These are phyloP conservation scores for Irpex sp. DNA, from an alignment of 1,284 basidiomycete species.

Conservation along the genomic window DNA sequence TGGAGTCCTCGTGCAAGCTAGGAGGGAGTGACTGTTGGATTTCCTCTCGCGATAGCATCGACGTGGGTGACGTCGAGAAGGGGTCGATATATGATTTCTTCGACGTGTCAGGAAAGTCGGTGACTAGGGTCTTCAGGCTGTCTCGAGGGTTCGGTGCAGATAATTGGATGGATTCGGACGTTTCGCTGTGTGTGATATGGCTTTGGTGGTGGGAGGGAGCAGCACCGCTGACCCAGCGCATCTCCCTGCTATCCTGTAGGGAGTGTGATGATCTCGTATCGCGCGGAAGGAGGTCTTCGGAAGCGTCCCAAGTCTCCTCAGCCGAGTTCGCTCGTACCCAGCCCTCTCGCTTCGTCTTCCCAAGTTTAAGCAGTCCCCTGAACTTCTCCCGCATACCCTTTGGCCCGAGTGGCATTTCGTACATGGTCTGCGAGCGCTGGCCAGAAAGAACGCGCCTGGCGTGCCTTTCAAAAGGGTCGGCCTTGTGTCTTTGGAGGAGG, in stretches of 20 bases:
- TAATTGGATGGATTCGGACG: conserved; percentile 15
- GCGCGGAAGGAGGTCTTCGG: conserved; percentile 16
- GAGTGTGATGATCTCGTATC: not conserved
- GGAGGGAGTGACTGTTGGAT: not conserved
- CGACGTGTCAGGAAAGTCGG: conserved; percentile 1
- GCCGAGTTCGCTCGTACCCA: conserved; percentile 26
- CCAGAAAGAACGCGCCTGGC: conserved; percentile 20
- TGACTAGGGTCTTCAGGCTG: conserved; percentile 1
- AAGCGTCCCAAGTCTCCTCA: conserved; percentile 27
- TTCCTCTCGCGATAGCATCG: conserved; percentile 7
- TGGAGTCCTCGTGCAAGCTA: not conserved
- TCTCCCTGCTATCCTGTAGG: not conserved
- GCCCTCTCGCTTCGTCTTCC: conserved; percentile 16
- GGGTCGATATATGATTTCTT: conserved; percentile 12
- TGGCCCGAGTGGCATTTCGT: conserved; percentile 21
- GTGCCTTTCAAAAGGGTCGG: conserved; percentile 27
- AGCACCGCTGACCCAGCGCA: not conserved
- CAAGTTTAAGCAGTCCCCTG: conserved; percentile 21
- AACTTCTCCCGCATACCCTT: conserved; percentile 25
- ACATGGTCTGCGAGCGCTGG: conserved; percentile 16
- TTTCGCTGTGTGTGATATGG: conserved; percentile 8
- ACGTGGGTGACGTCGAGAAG: conserved; percentile 18
- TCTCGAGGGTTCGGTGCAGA: conserved; percentile 3
- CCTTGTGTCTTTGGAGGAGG: conserved; percentile 30
- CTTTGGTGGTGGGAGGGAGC: not conserved